phyloP scores from a whole-genome alignment of 2,329 filamentous ascomycete species.

The Cephalotrichum gorgonifer region DNA sequence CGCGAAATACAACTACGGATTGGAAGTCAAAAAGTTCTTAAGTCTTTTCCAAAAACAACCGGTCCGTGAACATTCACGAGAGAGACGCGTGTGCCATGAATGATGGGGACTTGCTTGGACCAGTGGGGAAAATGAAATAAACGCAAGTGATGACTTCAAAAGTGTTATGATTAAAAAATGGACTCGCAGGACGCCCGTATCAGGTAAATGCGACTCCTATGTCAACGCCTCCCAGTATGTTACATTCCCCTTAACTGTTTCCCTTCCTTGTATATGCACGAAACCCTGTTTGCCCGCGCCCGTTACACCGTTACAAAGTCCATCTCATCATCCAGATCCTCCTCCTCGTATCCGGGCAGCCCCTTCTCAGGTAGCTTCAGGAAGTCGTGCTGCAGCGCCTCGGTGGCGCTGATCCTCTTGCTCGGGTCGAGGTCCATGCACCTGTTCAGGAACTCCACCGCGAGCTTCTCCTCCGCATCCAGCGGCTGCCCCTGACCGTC shows the following conservation, averaged over 20 bases:
- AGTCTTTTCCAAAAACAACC: no score
- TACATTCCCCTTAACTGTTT: no score
- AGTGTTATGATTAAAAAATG: neutral
- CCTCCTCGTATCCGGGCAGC: neutral
- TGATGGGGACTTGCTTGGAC: no score
- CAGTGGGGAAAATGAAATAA: neutral
- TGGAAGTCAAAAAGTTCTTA: slow-evolving; percentile 5
- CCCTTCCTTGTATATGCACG: no score
- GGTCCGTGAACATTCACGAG: no score
- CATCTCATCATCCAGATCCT: slow-evolving; percentile 6
- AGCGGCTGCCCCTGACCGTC: slow-evolving; percentile 41
- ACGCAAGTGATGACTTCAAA: neutral
- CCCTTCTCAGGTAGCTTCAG: slow-evolving; percentile 24
- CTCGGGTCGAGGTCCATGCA: slow-evolving; percentile 70
- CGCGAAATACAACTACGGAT: slow-evolving; percentile 6
- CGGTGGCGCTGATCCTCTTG: slow-evolving; percentile 62
- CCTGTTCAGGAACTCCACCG: slow-evolving; percentile 58
- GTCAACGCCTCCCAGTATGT: no score
- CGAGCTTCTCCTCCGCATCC: slow-evolving; percentile 58
- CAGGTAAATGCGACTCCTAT: neutral
- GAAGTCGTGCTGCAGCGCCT: slow-evolving; percentile 67
- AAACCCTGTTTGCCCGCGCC: neutral
- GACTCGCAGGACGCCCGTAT: neutral
- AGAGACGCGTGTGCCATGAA: no score
- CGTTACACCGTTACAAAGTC: slow-evolving; percentile 1